These are phyloP conservation scores for Phycomyces nitens DNA, from an alignment of 192 early-diverging fungal genomes.

Conservation along the genomic window DNA sequence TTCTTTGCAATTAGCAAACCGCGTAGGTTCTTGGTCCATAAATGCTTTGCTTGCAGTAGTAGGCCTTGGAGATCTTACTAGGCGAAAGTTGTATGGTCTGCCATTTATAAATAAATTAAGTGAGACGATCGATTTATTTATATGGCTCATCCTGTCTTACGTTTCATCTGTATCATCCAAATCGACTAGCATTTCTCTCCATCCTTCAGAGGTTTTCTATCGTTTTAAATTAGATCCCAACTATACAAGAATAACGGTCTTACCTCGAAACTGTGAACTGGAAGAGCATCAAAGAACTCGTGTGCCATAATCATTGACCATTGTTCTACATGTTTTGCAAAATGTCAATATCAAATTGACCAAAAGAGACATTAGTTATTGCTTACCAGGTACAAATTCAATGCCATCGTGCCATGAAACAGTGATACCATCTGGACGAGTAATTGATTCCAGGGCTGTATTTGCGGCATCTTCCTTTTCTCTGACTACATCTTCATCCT, in stretches of 20 bases:
- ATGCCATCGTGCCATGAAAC: constrained; percentile 69
- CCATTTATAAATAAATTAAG: too few relatives aligned
- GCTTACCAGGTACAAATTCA: constrained; percentile 55
- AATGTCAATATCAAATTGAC: too few relatives aligned
- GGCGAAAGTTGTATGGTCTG: constrained; percentile 70
- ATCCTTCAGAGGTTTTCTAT: constrained; percentile 70
- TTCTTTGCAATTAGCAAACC: constrained; percentile 52
- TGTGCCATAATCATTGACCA: constrained; percentile 82
- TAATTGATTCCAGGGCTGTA: constrained; percentile 15
- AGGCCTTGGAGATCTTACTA: constrained; percentile 59
- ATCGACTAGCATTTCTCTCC: constrained; percentile 89
- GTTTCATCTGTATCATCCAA: constrained; percentile 61
- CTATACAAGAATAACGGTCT: background rate
- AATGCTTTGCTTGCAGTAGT: constrained; percentile 52
- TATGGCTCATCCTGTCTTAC: constrained; percentile 22
- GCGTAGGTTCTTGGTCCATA: constrained; percentile 28
- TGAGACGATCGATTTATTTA: too few relatives aligned
- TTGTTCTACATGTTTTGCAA: constrained; percentile 38
- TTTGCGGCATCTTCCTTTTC: constrained; percentile 24
- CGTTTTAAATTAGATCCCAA: constrained; percentile 18
- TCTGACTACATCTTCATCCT: constrained; percentile 24
- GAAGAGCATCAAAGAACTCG: constrained; percentile 97
- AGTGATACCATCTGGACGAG: constrained; percentile 39
- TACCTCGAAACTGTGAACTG: constrained; percentile 82
- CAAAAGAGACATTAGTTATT: background rate